A percentile compares a stretch with the other conserved stretches of the same genome.
phyloP scores from a whole-genome alignment of 345 rosid genomes.

The Luvunga scandens region DNA sequence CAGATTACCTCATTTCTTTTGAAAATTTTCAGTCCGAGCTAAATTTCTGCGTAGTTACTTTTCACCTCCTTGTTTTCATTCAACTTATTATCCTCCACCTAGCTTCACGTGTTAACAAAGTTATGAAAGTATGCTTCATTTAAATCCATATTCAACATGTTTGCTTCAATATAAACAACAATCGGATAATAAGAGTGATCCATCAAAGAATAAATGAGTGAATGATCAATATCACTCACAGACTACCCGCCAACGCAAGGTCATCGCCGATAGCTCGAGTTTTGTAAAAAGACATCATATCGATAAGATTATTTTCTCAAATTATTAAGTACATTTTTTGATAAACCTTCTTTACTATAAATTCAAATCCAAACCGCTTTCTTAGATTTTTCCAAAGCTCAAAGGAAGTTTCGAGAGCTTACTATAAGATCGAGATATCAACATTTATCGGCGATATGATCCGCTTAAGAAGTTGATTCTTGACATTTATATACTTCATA shows the following conservation, averaged over 20 bases:
- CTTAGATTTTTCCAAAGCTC: no score
- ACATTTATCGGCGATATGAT: no score
- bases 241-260: neutral
- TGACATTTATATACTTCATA: no score
- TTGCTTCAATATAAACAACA: neutral
- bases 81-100: no score
- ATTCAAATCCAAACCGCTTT: neutral
- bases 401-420: no score
- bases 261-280: no score
- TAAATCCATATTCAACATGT: neutral
- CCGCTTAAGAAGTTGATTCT: no score
- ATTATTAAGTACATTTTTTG: no score
- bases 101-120: neutral
- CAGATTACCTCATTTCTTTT: no score
- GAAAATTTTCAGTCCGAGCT: neutral
- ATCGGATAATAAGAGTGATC: neutral
- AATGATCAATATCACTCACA: neutral
- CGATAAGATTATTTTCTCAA: neutral
- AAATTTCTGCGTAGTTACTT: neutral
- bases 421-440: no score
- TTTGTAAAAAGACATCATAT: neutral
- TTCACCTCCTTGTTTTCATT: neutral
- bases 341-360: no score
- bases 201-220: neutral
- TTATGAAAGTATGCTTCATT: neutral